Percentiles rank a stretch among this genome's conserved stretches.
phyloP scores from a whole-genome alignment of 768 basidiomycete genomes.

The Lactarius akahatsu region DNA sequence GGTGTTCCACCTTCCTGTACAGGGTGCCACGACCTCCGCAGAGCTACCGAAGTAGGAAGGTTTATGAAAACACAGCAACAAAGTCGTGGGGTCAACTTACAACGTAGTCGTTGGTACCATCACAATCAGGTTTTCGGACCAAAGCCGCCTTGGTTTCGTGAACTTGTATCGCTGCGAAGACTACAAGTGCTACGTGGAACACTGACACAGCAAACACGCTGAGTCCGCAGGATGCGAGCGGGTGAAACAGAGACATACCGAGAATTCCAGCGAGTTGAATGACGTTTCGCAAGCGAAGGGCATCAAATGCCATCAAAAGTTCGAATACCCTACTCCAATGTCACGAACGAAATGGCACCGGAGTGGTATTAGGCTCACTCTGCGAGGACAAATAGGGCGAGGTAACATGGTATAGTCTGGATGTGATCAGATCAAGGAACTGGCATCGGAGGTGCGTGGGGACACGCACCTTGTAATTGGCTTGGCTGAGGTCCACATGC shows the following conservation, averaged over 20 bases:
- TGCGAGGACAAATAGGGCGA: conserved; percentile 78
- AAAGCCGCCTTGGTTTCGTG: conserved; percentile 70
- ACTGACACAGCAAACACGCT: conserved; percentile 39
- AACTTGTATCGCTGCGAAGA: conserved; percentile 74
- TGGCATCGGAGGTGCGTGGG: not conserved
- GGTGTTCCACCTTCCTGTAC: conserved; percentile 58
- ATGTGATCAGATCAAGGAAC: conserved; percentile 19
- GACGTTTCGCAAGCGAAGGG: conserved; percentile 72
- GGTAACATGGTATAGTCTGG: conserved; percentile 80
- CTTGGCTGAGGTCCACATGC: conserved; percentile 42
- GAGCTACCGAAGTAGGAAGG: conserved; percentile 37
- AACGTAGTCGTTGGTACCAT: conserved; percentile 36
- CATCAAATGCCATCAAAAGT: conserved; percentile 77
- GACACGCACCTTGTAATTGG: conserved; percentile 53
- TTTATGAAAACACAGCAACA: not conserved
- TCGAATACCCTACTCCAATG: conserved; percentile 62
- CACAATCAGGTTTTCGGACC: conserved; percentile 40
- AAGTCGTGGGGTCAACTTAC: conserved; percentile 38
- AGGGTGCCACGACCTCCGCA: conserved; percentile 53
- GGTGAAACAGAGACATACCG: conserved; percentile 41
- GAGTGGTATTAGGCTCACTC: conserved; percentile 50
- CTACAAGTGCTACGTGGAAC: conserved; percentile 73
- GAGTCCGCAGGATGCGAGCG: not conserved
- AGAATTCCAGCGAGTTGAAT: conserved; percentile 77
- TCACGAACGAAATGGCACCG: conserved; percentile 5